Evolutionary conservation across 441 rosid species (phyloP).

Genomic region (Bocquillonia castaneifolia): DNA sequence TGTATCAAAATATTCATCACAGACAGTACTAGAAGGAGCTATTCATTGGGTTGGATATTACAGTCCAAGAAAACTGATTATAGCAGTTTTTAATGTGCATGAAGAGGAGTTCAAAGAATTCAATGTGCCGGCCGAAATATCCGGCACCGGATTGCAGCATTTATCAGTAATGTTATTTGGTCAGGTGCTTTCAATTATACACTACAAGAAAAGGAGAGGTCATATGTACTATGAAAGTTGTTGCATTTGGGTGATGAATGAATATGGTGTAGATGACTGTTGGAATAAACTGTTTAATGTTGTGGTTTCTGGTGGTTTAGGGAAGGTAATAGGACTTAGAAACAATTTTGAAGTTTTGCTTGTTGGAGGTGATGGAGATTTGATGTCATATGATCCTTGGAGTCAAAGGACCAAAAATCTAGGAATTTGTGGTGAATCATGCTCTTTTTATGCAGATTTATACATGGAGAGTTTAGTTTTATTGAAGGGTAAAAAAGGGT

Average conservation of each 20-base stretch:
- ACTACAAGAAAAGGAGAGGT: background rate
- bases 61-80: background rate
- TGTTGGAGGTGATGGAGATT: constrained; percentile 1
- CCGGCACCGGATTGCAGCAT: background rate
- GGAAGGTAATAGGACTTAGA: constrained; percentile 13
- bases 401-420: background rate
- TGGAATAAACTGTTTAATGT: constrained; percentile 16
- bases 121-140: constrained; percentile 6
- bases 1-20: background rate
- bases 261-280: constrained; percentile 14
- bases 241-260: constrained; percentile 25
- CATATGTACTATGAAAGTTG: constrained; percentile 6
- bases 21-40: constrained; percentile 12
- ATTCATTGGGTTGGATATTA: constrained; percentile 24
- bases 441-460: constrained; percentile 1
- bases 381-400: constrained; percentile 1
- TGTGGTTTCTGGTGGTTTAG: constrained; percentile 8
- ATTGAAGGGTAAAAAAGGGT: background rate
- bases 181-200: constrained; percentile 10
- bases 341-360: constrained; percentile 15
- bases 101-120: constrained; percentile 18
- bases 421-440: constrained; percentile 8
- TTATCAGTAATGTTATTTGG: constrained; percentile 10
- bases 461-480: constrained; percentile 19
- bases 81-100: constrained; percentile 11